A percentile compares a stretch with the other conserved stretches of the same genome.
These are phyloP conservation scores for Fusarium sp. DNA, from an alignment of 2,329 filamentous ascomycete species.

Conservation along the genomic window DNA sequence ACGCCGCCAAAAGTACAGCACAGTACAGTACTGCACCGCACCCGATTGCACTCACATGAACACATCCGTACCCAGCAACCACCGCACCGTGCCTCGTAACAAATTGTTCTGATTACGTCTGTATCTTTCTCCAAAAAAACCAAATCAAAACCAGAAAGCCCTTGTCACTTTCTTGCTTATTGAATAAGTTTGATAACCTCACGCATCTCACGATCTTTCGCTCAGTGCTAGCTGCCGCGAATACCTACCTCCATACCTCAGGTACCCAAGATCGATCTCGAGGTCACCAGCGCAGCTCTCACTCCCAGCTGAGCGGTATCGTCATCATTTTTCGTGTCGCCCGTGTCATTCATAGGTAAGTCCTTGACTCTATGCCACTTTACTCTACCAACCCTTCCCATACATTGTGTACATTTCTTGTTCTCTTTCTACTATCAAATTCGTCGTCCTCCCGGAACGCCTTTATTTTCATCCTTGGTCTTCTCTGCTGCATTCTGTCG, in stretches of 20 bases:
- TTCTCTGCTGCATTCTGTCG: constrained; percentile 39
- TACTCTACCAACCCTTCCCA: constrained; percentile 6
- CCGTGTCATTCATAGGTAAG: constrained; percentile 35
- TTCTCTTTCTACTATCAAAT: neutral
- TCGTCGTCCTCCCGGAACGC: constrained; percentile 8
- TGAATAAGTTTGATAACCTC: constrained; percentile 16
- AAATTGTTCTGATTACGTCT: constrained; percentile 26
- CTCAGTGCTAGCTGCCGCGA: constrained; percentile 43
- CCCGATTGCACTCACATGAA: constrained; percentile 39
- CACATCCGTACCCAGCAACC: constrained; percentile 36
- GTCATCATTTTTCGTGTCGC: constrained; percentile 40
- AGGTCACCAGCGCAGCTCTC: constrained; percentile 38
- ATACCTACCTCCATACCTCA: neutral
- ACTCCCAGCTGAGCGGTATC: constrained; percentile 37
- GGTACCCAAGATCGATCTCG: constrained; percentile 31
- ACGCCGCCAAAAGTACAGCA: constrained; percentile 39
- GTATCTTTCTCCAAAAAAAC: constrained; percentile 20
- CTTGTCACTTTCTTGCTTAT: constrained; percentile 32
- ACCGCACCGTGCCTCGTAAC: constrained; percentile 28
- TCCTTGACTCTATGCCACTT: constrained; percentile 16
- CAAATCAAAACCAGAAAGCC: constrained; percentile 9
- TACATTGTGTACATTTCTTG: constrained; percentile 6
- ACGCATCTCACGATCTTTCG: constrained; percentile 40
- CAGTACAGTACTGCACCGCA: constrained; percentile 25
- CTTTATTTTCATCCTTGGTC: constrained; percentile 16